Evolutionary conservation across 2,329 filamentous ascomycete species (phyloP).

Genomic region (Zelopaecilomyces penicillatus): DNA sequence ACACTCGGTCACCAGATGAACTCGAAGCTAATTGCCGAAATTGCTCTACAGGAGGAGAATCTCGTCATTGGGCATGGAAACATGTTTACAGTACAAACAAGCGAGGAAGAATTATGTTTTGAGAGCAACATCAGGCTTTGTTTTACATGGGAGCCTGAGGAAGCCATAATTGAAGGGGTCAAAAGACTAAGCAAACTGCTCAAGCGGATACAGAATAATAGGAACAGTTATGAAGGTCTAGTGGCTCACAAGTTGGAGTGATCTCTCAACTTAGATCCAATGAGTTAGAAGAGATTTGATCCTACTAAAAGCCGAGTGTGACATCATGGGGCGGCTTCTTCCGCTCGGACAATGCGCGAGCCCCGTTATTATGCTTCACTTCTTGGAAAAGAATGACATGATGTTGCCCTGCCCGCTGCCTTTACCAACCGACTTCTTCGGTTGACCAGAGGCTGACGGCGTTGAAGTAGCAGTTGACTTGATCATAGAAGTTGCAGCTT

Average conservation of each 20-base stretch:
- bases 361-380: slow-evolving; percentile 41
- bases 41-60: slow-evolving; percentile 53
- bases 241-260: too few species aligned
- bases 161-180: slow-evolving; percentile 58
- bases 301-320: too few species aligned
- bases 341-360: too few species aligned
- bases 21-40: slow-evolving; percentile 46
- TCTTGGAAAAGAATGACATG: slow-evolving; percentile 88
- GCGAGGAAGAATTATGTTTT: slow-evolving; percentile 47
- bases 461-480: slow-evolving; percentile 42
- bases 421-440: slow-evolving; percentile 51
- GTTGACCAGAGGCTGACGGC: slow-evolving; percentile 39
- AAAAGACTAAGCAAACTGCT: slow-evolving; percentile 47
- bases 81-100: slow-evolving; percentile 59
- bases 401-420: slow-evolving; percentile 63
- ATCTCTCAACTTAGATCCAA: too few species aligned
- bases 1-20: slow-evolving; percentile 45
- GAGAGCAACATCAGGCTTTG: slow-evolving; percentile 55
- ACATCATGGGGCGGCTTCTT: too few species aligned
- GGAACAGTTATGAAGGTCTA: slow-evolving; percentile 17
- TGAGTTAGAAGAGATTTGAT: too few species aligned
- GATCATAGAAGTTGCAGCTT: slow-evolving; percentile 47
- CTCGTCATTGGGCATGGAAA: slow-evolving; percentile 60
- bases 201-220: slow-evolving; percentile 21
- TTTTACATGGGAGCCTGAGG: slow-evolving; percentile 65